These are phyloP conservation scores for Fraxinus dipetala DNA, from an alignment of 305 asterid genomes.

Conservation along the genomic window DNA sequence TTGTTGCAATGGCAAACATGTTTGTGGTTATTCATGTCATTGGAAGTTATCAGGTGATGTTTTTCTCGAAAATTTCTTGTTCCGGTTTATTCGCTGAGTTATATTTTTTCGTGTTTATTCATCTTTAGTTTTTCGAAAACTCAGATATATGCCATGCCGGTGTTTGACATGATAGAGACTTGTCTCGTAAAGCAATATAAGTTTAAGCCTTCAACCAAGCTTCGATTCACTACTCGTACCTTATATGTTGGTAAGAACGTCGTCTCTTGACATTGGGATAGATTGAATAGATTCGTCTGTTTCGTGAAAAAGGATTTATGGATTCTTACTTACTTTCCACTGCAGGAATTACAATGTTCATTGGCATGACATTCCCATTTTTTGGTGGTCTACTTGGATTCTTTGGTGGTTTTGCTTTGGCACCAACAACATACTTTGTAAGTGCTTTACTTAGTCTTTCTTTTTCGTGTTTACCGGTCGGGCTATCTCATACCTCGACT, in stretches of 20 bases:
- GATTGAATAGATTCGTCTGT: not conserved
- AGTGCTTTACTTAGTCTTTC: conserved; percentile 15
- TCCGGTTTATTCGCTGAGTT: no score
- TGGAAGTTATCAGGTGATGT: conserved; percentile 64
- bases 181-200: conserved; percentile 37
- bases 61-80: not conserved
- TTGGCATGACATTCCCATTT: conserved; percentile 58
- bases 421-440: conserved; percentile 59
- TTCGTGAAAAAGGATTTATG: not conserved
- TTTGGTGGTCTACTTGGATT: conserved; percentile 66
- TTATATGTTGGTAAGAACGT: conserved; percentile 46
- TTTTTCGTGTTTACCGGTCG: not conserved
- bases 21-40: conserved; percentile 67
- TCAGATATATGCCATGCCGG: conserved; percentile 59
- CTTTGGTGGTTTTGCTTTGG: conserved; percentile 67
- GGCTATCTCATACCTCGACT: not conserved
- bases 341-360: conserved; percentile 44
- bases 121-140: not conserved
- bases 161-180: conserved; percentile 60
- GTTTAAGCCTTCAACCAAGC: conserved; percentile 37
- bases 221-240: conserved; percentile 45
- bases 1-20: conserved; percentile 54
- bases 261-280: not conserved
- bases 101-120: not conserved
- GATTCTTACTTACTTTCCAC: not conserved